These are phyloP conservation scores for Penicillium expansum DNA, from an alignment of 2,329 filamentous ascomycete species.

Conservation along the genomic window DNA sequence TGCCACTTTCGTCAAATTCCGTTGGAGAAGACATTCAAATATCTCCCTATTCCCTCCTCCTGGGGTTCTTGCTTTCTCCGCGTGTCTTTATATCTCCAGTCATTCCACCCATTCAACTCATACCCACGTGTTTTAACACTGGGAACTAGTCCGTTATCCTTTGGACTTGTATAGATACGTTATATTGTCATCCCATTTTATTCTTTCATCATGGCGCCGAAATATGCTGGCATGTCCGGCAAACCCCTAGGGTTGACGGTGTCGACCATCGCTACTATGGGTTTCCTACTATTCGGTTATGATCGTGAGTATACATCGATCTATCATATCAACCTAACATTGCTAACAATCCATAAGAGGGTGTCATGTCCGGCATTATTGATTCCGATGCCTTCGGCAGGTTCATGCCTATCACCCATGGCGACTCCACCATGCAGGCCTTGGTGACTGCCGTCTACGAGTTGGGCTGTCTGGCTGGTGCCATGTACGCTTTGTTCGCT, in stretches of 20 bases:
- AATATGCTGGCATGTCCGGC: conserved; percentile 60
- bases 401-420: conserved; percentile 35
- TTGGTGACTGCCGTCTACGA: conserved; percentile 35
- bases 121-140: conserved; percentile 4
- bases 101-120: background rate
- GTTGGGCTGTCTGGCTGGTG: conserved; percentile 38
- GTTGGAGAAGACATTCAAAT: conserved; percentile 29
- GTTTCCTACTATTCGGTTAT: conserved; percentile 61
- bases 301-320: conserved; percentile 43
- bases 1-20: conserved; percentile 17
- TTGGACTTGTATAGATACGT: conserved; percentile 1
- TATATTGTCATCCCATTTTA: background rate
- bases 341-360: conserved; percentile 26
- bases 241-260: conserved; percentile 56
- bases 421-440: conserved; percentile 41
- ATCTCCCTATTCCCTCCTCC: conserved; percentile 22
- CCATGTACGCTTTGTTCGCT: conserved; percentile 37
- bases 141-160: background rate
- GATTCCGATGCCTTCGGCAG: conserved; percentile 32
- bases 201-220: conserved; percentile 49
- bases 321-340: background rate
- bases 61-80: conserved; percentile 15
- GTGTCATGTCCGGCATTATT: conserved; percentile 43
- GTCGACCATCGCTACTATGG: conserved; percentile 63
- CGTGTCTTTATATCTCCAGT: conserved; percentile 9